Base-by-base conservation (phyloP, 805 yeast species). In the Yarrowia sp. region DNA sequence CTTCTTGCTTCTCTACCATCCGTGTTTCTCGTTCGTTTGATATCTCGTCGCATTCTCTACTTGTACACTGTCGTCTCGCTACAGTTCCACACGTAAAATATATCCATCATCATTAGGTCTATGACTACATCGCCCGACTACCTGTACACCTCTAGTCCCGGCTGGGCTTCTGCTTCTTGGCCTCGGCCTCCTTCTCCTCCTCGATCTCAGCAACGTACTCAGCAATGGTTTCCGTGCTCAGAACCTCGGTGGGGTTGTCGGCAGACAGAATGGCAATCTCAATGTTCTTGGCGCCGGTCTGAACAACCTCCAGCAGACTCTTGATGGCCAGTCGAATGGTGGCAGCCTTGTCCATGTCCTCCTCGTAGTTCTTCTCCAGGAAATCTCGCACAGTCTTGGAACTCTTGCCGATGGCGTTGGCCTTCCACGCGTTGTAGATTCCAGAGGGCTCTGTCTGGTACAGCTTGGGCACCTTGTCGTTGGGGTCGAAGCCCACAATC, bases 401-500 rank as follows among this genome's bases (percentile, higher is more conserved):
- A 65, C 94, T 88, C 71, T 97, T 85, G 63, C 99, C 99, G 70
- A 94, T 94, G 18, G 98, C 91, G 72, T 90, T 93, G 32, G 98
- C 97, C 74, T 92, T 90, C 99, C 99, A 94, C 2, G 97, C 96
- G 51, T 96, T 89, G 73, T 87, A 93, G 66, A 94, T 93, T 24
- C 99, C 99, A 49, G 96, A 88, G 42, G 99, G 99, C 74, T 94
- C 99, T 12, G 99, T 94, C 74, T 89, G 96, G 76, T 86, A 94
- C 67, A 94, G 81, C 72, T 83, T 86, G 46, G 98, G 97, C 32
- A 80, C 82, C 21, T 75, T 76, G 75, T 90, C 97, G 70, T 87
- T 86, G 61, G 86, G 86, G 77, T 94, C 98, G 70, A 94, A 94
- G 0, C 99, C 99, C 22, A 96, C 97, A 73, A 94, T 88, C 69